phyloP scores from a whole-genome alignment of 306 rosid species.

The Pterocarpus macrocarpus region DNA sequence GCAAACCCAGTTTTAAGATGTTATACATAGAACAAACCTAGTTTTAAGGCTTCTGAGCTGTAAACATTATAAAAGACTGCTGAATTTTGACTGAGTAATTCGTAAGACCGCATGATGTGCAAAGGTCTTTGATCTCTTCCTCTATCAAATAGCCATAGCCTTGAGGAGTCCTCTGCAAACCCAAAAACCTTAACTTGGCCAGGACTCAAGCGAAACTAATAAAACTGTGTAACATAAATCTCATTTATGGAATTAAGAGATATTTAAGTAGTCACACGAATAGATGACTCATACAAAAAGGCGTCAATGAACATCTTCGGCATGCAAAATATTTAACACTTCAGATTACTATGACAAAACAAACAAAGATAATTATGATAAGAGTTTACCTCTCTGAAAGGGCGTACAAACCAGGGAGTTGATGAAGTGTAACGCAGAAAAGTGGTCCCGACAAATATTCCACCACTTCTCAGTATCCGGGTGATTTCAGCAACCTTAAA shows the following conservation, averaged over 20 bases:
- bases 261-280: slow-evolving; percentile 2
- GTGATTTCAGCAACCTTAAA: slow-evolving; percentile 82
- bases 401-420: slow-evolving; percentile 64
- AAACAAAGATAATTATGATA: slow-evolving; percentile 11
- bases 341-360: neutral
- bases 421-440: slow-evolving; percentile 78
- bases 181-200: slow-evolving; percentile 14
- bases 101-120: slow-evolving; percentile 82
- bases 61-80: slow-evolving; percentile 79
- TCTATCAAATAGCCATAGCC: slow-evolving; percentile 58
- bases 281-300: neutral
- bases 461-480: slow-evolving; percentile 80
- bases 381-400: slow-evolving; percentile 67
- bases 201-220: slow-evolving; percentile 30
- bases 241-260: neutral
- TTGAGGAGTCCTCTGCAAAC: slow-evolving; percentile 61
- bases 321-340: slow-evolving; percentile 28
- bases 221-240: neutral
- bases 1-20: slow-evolving; percentile 54
- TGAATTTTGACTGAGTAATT: slow-evolving; percentile 78
- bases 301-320: slow-evolving; percentile 23
- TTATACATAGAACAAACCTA: slow-evolving; percentile 46
- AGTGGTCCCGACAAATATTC: slow-evolving; percentile 88
- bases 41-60: slow-evolving; percentile 74
- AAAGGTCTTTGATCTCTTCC: slow-evolving; percentile 78